Conservation (phyloP, 352 stramenopile genomes). For the Pilasporangium apinafurcum region DNA sequence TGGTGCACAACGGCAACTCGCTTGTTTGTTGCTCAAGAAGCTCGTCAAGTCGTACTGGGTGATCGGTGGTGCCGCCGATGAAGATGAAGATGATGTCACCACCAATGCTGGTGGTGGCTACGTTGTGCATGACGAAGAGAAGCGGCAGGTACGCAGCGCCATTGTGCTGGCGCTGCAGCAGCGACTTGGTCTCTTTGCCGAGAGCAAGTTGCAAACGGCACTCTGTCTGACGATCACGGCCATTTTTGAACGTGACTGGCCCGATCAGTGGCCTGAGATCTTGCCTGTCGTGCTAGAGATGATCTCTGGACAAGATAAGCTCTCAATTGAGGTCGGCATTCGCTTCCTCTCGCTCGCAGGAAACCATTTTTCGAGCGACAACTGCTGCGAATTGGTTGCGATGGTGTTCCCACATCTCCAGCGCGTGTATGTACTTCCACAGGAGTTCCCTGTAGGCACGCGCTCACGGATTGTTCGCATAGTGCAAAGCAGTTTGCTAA, state of each 20-base stretch:
- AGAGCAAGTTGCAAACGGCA: constrained; percentile 75
- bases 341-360: constrained; percentile 68
- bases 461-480: constrained; percentile 61
- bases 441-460: constrained; percentile 42
- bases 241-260: constrained; percentile 82
- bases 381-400: constrained; percentile 71
- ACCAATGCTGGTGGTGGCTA: constrained; percentile 13
- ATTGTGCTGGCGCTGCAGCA: constrained; percentile 57
- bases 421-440: constrained; percentile 39
- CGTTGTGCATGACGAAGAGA: constrained; percentile 58
- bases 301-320: constrained; percentile 38
- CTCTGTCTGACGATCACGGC: constrained; percentile 69
- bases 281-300: constrained; percentile 56
- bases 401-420: constrained; percentile 70
- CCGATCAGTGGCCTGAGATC: constrained; percentile 76
- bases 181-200: constrained; percentile 42
- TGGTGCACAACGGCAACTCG: constrained; percentile 50
- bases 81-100: constrained; percentile 20
- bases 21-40: constrained; percentile 74
- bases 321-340: constrained; percentile 63
- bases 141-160: constrained; percentile 48
- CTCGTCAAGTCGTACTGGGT: constrained; percentile 63
- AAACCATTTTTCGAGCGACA: constrained; percentile 72
- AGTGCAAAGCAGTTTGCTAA: constrained; percentile 69
- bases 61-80: constrained; percentile 8